Conservation (phyloP, 2,329 filamentous ascomycete genomes). For the Colletotrichum tropicale region DNA sequence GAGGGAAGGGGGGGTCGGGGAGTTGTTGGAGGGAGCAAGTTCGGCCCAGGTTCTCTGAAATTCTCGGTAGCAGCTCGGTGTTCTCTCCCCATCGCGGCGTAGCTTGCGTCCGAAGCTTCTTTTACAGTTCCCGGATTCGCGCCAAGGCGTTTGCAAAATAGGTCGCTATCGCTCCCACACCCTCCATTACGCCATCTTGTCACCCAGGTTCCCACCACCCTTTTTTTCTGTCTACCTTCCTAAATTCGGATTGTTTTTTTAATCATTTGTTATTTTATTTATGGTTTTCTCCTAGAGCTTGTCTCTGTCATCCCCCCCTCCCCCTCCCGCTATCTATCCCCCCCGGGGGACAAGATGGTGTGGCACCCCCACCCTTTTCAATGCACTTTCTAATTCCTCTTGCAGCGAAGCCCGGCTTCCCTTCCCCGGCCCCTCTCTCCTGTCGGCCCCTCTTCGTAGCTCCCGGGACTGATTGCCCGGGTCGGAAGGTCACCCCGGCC, state of each 20-base stretch:
- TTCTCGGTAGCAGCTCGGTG: neutral
- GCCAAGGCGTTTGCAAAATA: neutral
- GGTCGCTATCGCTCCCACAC: neutral
- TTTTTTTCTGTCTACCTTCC: neutral
- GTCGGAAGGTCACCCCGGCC: neutral
- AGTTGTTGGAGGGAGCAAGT: neutral
- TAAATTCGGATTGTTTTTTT: neutral
- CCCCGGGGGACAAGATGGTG: neutral
- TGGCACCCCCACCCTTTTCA: neutral
- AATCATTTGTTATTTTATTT: neutral
- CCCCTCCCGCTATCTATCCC: neutral
- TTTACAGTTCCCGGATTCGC: neutral
- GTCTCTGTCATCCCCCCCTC: neutral
- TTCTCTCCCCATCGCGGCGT: neutral
- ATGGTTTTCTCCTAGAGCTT: neutral
- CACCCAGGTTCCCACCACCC: neutral
- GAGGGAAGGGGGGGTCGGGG: neutral
- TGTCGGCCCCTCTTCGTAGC: constrained; percentile 1
- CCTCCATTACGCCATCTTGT: constrained; percentile 1
- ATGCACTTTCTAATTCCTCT: neutral
- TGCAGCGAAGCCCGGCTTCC: neutral
- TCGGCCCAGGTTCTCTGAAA: neutral
- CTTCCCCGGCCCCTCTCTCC: neutral
- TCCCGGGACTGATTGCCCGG: neutral
- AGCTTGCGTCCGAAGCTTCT: neutral